These are phyloP conservation scores for Dendryphion nanum DNA, from an alignment of 2,329 filamentous ascomycete species.

Conservation along the genomic window DNA sequence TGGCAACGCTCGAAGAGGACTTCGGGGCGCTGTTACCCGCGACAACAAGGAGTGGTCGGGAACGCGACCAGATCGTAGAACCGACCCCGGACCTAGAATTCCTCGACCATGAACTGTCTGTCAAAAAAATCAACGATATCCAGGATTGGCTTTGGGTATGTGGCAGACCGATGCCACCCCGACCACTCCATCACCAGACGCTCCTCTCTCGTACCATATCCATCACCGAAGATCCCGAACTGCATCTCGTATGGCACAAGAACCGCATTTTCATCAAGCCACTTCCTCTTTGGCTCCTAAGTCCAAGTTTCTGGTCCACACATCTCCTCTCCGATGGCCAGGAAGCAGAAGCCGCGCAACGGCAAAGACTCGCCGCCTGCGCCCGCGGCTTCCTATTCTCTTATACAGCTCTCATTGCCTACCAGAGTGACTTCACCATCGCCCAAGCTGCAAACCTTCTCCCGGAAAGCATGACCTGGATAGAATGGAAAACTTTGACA, in stretches of 20 bases:
- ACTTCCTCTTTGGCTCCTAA: conserved; percentile 11
- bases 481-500: conserved; percentile 10
- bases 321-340: conserved; percentile 8
- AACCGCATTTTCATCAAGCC: conserved; percentile 13
- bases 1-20: no score
- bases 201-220: conserved; percentile 28
- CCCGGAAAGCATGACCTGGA: conserved; percentile 10
- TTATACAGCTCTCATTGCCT: conserved; percentile 16
- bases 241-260: conserved; percentile 32
- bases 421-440: conserved; percentile 12
- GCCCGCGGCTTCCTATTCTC: conserved; percentile 16
- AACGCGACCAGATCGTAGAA: no score
- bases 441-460: conserved; percentile 9
- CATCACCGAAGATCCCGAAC: conserved; percentile 33
- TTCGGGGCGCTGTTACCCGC: no score
- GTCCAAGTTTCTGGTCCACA: conserved; percentile 9
- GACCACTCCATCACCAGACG: conserved; percentile 27
- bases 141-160: conserved; percentile 12
- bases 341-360: conserved; percentile 8
- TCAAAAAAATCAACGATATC: conserved; percentile 9
- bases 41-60: no score
- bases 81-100: no score
- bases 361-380: conserved; percentile 17
- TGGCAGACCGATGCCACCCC: conserved; percentile 8
- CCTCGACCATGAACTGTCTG: conserved; percentile 4